phyloP scores from a whole-genome alignment of 2,329 filamentous ascomycete genomes.

The Pseudogymnoascus sp. region DNA sequence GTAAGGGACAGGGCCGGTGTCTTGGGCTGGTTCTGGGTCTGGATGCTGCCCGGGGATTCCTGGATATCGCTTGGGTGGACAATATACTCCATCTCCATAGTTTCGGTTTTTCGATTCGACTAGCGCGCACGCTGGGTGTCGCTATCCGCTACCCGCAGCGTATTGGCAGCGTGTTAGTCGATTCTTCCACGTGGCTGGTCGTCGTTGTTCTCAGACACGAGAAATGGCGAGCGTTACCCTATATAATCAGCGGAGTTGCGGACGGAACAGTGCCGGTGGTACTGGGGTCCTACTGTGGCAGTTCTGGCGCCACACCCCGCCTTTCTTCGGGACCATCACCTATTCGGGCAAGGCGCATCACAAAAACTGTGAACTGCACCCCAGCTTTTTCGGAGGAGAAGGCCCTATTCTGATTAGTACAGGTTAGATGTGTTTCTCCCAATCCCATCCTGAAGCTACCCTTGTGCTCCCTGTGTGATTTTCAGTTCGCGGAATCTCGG shows the following conservation, averaged over 20 bases:
- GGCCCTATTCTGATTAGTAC: neutral
- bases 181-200: neutral
- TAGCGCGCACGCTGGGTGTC: neutral
- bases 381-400: neutral
- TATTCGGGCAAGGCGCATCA: neutral
- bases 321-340: neutral
- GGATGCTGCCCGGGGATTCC: neutral
- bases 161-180: neutral
- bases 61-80: conserved; percentile 5
- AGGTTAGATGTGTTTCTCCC: neutral
- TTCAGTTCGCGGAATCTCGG: neutral
- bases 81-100: conserved; percentile 7
- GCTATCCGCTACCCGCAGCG: neutral
- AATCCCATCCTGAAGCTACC: neutral
- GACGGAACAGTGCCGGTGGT: conserved; percentile 1
- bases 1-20: neutral
- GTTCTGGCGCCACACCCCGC: conserved; percentile 1
- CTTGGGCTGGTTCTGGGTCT: neutral
- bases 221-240: neutral
- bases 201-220: neutral
- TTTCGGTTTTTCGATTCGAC: neutral
- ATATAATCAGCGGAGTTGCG: conserved; percentile 7
- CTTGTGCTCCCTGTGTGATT: neutral
- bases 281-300: conserved; percentile 3
- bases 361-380: neutral